Conservation (phyloP, 768 basidiomycete genomes). For the Amanita rubescens region DNA sequence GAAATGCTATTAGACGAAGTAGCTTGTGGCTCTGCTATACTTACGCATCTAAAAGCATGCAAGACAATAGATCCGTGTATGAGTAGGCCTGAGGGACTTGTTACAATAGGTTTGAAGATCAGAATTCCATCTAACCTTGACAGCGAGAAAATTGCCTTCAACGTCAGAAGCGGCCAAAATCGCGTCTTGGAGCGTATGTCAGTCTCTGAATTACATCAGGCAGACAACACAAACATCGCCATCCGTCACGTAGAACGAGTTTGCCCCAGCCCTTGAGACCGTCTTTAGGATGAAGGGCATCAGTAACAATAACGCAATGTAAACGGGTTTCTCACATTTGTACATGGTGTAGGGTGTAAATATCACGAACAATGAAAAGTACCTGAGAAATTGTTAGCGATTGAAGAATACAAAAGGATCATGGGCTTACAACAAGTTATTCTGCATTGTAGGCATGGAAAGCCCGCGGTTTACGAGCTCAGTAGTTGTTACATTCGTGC, state of each 20-base stretch:
- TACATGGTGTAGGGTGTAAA: slow-evolving; percentile 92
- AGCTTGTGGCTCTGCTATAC: slow-evolving; percentile 17
- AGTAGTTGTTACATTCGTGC: slow-evolving; percentile 82
- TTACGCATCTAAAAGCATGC: slow-evolving; percentile 88
- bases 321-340: slow-evolving; percentile 46
- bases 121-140: slow-evolving; percentile 41
- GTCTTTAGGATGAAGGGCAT: slow-evolving; percentile 34
- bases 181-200: slow-evolving; percentile 42
- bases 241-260: slow-evolving; percentile 67
- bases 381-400: slow-evolving; percentile 35
- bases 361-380: slow-evolving; percentile 64
- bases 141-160: slow-evolving; percentile 82
- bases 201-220: not conserved
- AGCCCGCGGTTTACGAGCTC: slow-evolving; percentile 66
- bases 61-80: slow-evolving; percentile 81
- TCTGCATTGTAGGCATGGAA: slow-evolving; percentile 75
- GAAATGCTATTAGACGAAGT: slow-evolving; percentile 3
- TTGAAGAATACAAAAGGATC: not conserved
- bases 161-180: slow-evolving; percentile 77
- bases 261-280: slow-evolving; percentile 81
- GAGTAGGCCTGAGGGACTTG: slow-evolving; percentile 54
- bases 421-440: slow-evolving; percentile 65
- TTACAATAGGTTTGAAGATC: not conserved
- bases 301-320: not conserved
- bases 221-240: slow-evolving; percentile 61